phyloP scores from a whole-genome alignment of 495 filamentous ascomycete species.

The Hypoxylon trugodes region DNA sequence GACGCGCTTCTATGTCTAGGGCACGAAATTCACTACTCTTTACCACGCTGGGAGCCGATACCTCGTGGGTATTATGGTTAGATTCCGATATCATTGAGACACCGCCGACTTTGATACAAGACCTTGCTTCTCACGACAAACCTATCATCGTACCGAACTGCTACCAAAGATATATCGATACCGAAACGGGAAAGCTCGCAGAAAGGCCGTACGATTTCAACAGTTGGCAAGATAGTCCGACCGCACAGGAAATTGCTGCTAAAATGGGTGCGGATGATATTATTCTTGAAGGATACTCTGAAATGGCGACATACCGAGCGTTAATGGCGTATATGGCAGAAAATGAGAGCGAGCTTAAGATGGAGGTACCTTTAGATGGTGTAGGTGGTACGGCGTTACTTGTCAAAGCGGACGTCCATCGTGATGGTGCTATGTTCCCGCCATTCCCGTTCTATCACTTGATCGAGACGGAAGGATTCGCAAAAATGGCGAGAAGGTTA shows the following conservation, averaged over 20 bases:
- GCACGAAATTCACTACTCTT: slow-evolving; percentile 94
- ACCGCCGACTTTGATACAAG: slow-evolving; percentile 85
- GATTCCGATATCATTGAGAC: slow-evolving; percentile 94
- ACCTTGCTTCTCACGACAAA: slow-evolving; percentile 85
- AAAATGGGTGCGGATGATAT: slow-evolving; percentile 90
- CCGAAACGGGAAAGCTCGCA: slow-evolving; percentile 70
- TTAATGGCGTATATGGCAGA: slow-evolving; percentile 90
- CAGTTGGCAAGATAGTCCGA: slow-evolving; percentile 88
- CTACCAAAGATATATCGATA: slow-evolving; percentile 86
- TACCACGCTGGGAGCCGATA: slow-evolving; percentile 93
- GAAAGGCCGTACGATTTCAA: slow-evolving; percentile 96
- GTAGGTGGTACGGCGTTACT: slow-evolving; percentile 93
- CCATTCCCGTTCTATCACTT: slow-evolving; percentile 95
- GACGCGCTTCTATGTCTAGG: slow-evolving; percentile 88
- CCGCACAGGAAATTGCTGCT: slow-evolving; percentile 74
- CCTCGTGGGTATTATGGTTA: slow-evolving; percentile 96
- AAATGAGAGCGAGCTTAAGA: slow-evolving; percentile 61
- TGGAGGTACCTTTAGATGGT: slow-evolving; percentile 81
- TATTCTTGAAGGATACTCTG: slow-evolving; percentile 88
- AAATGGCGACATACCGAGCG: slow-evolving; percentile 88
- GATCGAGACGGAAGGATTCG: slow-evolving; percentile 97
- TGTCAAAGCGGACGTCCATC: slow-evolving; percentile 96
- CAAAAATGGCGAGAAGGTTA: slow-evolving; percentile 91
- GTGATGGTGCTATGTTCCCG: slow-evolving; percentile 98
- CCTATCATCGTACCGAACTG: slow-evolving; percentile 94